phyloP scores from a whole-genome alignment of 768 basidiomycete species.

The Tricholoma matsutake region DNA sequence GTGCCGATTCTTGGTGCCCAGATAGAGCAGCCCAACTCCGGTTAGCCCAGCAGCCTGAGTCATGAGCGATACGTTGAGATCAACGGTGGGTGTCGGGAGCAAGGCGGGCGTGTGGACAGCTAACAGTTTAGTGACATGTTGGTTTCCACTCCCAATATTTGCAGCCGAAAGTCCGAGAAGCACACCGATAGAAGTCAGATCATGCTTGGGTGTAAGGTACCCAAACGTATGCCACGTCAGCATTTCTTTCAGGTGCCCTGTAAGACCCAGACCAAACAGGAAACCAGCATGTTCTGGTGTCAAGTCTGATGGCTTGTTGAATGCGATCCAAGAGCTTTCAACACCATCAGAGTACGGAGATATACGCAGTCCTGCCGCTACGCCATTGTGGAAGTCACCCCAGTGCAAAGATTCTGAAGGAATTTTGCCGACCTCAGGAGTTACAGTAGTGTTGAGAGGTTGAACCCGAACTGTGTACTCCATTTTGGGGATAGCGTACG shows the following conservation, averaged over 20 bases:
- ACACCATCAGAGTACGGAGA: constrained; percentile 70
- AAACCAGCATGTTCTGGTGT: constrained; percentile 97
- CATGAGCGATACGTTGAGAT: constrained; percentile 86
- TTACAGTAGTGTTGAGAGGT: constrained; percentile 62
- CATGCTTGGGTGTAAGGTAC: constrained; percentile 94
- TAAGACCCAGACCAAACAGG: constrained; percentile 86
- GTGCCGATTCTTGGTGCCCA: constrained; percentile 81
- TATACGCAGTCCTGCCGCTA: constrained; percentile 86
- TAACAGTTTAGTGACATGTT: constrained; percentile 86
- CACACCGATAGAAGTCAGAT: constrained; percentile 90
- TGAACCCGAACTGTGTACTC: constrained; percentile 74
- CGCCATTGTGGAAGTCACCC: constrained; percentile 99
- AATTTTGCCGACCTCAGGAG: constrained; percentile 72
- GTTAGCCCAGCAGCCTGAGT: constrained; percentile 87
- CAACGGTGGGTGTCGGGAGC: constrained; percentile 81
- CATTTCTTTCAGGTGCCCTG: constrained; percentile 87
- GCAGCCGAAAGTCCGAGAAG: constrained; percentile 92
- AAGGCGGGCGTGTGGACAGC: constrained; percentile 93
- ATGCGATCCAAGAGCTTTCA: constrained; percentile 94
- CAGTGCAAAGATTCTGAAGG: constrained; percentile 71
- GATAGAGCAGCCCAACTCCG: constrained; percentile 86
- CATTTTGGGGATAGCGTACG: constrained; percentile 75
- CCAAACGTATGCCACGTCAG: constrained; percentile 94
- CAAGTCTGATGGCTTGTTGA: constrained; percentile 89
- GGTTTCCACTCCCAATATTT: constrained; percentile 80